phyloP scores from a whole-genome alignment of 2,329 filamentous ascomycete species.

The Zarea fungicola region DNA sequence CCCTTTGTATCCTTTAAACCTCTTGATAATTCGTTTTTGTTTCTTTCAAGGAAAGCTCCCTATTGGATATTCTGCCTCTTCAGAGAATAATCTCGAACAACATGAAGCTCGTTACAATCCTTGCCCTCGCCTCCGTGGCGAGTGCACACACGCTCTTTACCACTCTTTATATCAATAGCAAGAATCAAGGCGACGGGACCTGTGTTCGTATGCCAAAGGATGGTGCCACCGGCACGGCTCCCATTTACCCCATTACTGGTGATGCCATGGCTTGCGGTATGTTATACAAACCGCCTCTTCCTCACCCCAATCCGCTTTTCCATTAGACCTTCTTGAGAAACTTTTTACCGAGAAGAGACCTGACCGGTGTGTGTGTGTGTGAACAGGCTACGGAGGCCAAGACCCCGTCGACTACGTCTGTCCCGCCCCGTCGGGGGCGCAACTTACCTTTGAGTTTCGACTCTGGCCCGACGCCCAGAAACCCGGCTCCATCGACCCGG shows the following conservation, averaged over 20 bases:
- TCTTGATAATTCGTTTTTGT: too few relatives aligned
- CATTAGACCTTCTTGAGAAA: too few relatives aligned
- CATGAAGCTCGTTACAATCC: constrained; percentile 31
- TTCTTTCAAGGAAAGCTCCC: too few relatives aligned
- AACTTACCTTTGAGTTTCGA: constrained; percentile 63
- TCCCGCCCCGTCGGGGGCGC: constrained; percentile 45
- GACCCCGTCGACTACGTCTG: constrained; percentile 44
- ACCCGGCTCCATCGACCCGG: constrained; percentile 52
- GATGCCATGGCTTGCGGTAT: constrained; percentile 67
- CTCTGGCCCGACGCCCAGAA: constrained; percentile 50
- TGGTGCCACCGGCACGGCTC: constrained; percentile 46
- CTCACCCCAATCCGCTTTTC: too few relatives aligned
- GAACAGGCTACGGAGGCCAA: constrained; percentile 42
- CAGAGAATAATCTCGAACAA: too few relatives aligned
- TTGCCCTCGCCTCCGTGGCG: constrained; percentile 33
- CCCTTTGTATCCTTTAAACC: too few relatives aligned
- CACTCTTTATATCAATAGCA: constrained; percentile 56
- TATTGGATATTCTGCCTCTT: too few relatives aligned
- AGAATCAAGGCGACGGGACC: constrained; percentile 63
- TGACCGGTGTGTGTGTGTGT: too few relatives aligned
- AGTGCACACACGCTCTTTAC: constrained; percentile 59
- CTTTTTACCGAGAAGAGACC: too few relatives aligned
- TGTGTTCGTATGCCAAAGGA: constrained; percentile 63
- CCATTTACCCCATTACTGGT: constrained; percentile 52
- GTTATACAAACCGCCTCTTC: constrained; percentile 19